These are phyloP conservation scores for Mimosa pudica DNA, from an alignment of 306 rosid species.

Conservation along the genomic window DNA sequence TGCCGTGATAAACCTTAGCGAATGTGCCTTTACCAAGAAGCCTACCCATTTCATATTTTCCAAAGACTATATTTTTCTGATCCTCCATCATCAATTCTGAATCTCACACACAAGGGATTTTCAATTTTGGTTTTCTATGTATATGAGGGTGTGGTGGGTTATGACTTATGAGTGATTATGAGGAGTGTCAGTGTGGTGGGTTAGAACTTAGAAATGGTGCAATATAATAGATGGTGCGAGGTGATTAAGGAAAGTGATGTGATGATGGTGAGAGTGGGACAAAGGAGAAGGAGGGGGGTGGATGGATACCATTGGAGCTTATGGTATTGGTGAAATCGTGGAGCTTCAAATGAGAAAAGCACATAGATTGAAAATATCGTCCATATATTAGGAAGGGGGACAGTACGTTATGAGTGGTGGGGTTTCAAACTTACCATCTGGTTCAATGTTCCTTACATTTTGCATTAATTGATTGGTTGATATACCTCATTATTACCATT, in stretches of 20 bases:
- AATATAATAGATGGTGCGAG: conserved; percentile 23
- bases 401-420: not conserved
- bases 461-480: not conserved
- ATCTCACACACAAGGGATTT: not conserved
- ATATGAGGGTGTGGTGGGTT: conserved; percentile 1
- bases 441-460: not conserved
- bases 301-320: conserved; percentile 12
- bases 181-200: not conserved
- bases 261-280: not conserved
- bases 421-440: too few species aligned
- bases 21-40: conserved; percentile 81
- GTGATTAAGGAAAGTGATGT: not conserved
- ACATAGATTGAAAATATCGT: conserved; percentile 9
- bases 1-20: conserved; percentile 72
- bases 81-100: conserved; percentile 43
- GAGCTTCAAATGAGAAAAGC: not conserved
- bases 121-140: too few species aligned
- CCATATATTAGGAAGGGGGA: not conserved
- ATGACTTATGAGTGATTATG: not conserved
- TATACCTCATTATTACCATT: not conserved
- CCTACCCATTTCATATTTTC: conserved; percentile 71
- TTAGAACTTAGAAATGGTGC: not conserved
- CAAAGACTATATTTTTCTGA: conserved; percentile 46
- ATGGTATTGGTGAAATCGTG: not conserved
- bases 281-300: not conserved